Percentiles rank a stretch among this genome's conserved stretches.
Evolutionary conservation across 208 protist species (phyloP).

Genomic region (Wallacemonas rigidus): DNA sequence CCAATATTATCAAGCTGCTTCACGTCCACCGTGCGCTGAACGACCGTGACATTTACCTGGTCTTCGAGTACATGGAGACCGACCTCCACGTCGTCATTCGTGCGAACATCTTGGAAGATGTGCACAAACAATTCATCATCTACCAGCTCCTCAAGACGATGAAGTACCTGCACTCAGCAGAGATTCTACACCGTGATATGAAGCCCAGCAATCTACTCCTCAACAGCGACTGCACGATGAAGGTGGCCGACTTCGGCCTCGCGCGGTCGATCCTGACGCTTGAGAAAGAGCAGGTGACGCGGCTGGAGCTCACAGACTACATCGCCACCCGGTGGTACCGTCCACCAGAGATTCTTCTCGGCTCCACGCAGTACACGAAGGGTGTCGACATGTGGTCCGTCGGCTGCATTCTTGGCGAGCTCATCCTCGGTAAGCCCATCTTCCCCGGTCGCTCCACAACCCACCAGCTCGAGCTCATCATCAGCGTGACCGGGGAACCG

Average conservation of each 20-base stretch:
- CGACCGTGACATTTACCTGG: constrained; percentile 97
- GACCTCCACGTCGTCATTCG: constrained; percentile 96
- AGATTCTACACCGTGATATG: constrained; percentile 94
- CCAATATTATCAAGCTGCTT: constrained; percentile 97
- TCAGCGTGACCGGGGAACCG: constrained; percentile 91
- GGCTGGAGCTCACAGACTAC: constrained; percentile 94
- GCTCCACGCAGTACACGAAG: constrained; percentile 95
- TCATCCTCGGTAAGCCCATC: constrained; percentile 94
- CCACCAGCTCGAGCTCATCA: constrained; percentile 97
- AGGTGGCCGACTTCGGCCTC: constrained; percentile 98
- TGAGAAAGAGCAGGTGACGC: constrained; percentile 85
- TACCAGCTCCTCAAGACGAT: constrained; percentile 98
- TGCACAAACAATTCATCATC: constrained; percentile 97
- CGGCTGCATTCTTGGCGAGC: constrained; percentile 98
- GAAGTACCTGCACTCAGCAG: constrained; percentile 95
- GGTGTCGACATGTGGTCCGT: constrained; percentile 98
- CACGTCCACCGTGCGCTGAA: constrained; percentile 97
- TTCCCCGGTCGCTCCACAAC: constrained; percentile 96
- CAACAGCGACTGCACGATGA: constrained; percentile 95
- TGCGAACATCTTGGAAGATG: constrained; percentile 96
- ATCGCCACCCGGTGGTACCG: constrained; percentile 98
- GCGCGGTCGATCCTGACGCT: constrained; percentile 92
- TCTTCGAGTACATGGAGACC: constrained; percentile 98
- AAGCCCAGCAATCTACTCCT: constrained; percentile 94
- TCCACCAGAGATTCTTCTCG: constrained; percentile 98